Conservation (phyloP, 2,329 filamentous ascomycete species). For the Verticillium alfalfae region DNA sequence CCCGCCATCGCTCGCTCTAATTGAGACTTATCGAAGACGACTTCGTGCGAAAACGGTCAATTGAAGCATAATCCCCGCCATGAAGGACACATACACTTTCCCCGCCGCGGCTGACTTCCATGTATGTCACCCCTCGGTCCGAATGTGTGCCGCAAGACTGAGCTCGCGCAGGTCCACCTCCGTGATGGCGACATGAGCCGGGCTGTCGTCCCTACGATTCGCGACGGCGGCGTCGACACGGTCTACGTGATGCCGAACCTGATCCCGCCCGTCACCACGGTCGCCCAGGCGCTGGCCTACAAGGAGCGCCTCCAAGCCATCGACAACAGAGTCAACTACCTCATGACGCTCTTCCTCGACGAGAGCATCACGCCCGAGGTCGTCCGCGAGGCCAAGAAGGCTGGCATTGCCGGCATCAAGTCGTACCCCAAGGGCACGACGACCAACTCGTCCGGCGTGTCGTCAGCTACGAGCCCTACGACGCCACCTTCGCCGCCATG, state of each 20-base stretch:
- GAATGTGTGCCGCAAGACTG: not conserved
- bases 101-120: constrained; percentile 1
- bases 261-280: constrained; percentile 56
- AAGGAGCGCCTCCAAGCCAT: constrained; percentile 53
- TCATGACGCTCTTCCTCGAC: constrained; percentile 70
- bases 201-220: constrained; percentile 42
- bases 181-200: constrained; percentile 63
- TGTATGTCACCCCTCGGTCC: not conserved
- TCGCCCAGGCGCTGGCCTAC: constrained; percentile 61
- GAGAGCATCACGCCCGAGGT: constrained; percentile 59
- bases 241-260: constrained; percentile 61
- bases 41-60: not conserved
- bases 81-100: constrained; percentile 1
- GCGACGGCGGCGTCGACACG: constrained; percentile 60
- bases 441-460: constrained; percentile 64
- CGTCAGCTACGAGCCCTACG: constrained; percentile 63
- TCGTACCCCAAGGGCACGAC: constrained; percentile 43
- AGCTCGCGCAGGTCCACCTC: constrained; percentile 55
- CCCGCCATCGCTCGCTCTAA: not conserved
- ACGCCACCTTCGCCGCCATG: constrained; percentile 84
- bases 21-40: not conserved
- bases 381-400: constrained; percentile 66
- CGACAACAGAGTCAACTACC: constrained; percentile 58
- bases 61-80: not conserved
- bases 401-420: constrained; percentile 68